These are phyloP conservation scores for Phylloporus sp. DNA, from an alignment of 768 basidiomycete genomes.

Conservation along the genomic window DNA sequence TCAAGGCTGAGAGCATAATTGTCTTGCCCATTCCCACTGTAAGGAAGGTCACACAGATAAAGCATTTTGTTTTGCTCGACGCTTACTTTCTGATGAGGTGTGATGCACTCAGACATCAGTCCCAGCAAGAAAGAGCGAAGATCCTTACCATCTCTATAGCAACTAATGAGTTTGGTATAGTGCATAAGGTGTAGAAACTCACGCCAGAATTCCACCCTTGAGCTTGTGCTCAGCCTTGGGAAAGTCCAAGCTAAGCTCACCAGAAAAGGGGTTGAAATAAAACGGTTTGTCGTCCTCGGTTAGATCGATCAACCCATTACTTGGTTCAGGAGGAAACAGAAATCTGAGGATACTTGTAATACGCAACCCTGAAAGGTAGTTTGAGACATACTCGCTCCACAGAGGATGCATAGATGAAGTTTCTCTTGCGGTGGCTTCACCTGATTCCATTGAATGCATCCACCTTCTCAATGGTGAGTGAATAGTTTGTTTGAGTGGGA, in stretches of 20 bases:
- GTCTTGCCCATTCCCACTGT: slow-evolving; percentile 96
- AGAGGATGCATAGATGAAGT: slow-evolving; percentile 82
- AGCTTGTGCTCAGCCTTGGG: slow-evolving; percentile 76
- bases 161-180: slow-evolving; percentile 4
- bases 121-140: background rate
- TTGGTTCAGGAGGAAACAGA: slow-evolving; percentile 60
- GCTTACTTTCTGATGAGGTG: slow-evolving; percentile 46
- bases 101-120: slow-evolving; percentile 7
- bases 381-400: slow-evolving; percentile 76
- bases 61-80: slow-evolving; percentile 3
- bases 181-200: slow-evolving; percentile 29
- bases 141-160: slow-evolving; percentile 33
- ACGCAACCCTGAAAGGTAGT: background rate
- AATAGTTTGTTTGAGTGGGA: background rate
- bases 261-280: slow-evolving; percentile 89
- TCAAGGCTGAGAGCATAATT: slow-evolving; percentile 87
- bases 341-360: slow-evolving; percentile 48
- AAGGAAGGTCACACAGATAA: slow-evolving; percentile 5
- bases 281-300: slow-evolving; percentile 76
- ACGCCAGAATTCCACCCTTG: slow-evolving; percentile 89
- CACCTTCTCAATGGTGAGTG: slow-evolving; percentile 48
- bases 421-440: slow-evolving; percentile 64
- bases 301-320: slow-evolving; percentile 64
- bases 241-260: slow-evolving; percentile 82
- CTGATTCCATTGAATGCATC: slow-evolving; percentile 88